phyloP scores from a whole-genome alignment of 2,329 filamentous ascomycete genomes.

The Sporothrix inflata region DNA sequence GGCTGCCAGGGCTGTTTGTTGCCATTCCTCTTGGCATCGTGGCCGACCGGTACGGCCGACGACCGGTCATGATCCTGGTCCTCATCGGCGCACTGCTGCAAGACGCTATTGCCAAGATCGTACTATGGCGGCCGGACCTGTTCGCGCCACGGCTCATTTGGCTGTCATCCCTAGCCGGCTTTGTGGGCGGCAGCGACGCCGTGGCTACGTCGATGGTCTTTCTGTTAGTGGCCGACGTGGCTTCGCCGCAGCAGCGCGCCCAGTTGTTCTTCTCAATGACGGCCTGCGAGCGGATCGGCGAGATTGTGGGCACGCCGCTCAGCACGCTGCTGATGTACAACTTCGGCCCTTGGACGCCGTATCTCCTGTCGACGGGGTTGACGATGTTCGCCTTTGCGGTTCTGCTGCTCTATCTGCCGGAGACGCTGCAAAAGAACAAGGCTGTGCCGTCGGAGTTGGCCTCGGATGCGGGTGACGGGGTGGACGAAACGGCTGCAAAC shows the following conservation, averaged over 20 bases:
- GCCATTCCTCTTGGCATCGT: neutral
- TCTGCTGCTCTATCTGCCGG: neutral
- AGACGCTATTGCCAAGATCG: neutral
- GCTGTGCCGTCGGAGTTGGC: no score
- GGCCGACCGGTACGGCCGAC: neutral
- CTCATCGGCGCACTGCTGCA: conserved; percentile 1
- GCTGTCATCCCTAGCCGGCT: neutral
- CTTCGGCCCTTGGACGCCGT: neutral
- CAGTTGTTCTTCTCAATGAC: neutral
- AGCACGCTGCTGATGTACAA: conserved; percentile 11
- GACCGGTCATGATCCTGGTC: neutral
- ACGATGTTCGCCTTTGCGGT: neutral
- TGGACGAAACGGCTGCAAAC: neutral
- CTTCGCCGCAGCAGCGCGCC: neutral
- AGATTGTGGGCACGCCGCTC: neutral
- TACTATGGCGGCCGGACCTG: neutral
- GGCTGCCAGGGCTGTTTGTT: conserved; percentile 2
- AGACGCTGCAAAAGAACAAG: neutral
- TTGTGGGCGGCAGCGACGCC: neutral
- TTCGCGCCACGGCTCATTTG: conserved; percentile 10
- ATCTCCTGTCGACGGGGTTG: neutral
- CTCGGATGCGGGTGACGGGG: neutral
- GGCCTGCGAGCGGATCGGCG: neutral
- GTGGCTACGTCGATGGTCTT: neutral
- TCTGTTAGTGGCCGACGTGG: conserved; percentile 4